These are phyloP conservation scores for Cladobotryum protrusum DNA, from an alignment of 2,329 filamentous ascomycete species.

Conservation along the genomic window DNA sequence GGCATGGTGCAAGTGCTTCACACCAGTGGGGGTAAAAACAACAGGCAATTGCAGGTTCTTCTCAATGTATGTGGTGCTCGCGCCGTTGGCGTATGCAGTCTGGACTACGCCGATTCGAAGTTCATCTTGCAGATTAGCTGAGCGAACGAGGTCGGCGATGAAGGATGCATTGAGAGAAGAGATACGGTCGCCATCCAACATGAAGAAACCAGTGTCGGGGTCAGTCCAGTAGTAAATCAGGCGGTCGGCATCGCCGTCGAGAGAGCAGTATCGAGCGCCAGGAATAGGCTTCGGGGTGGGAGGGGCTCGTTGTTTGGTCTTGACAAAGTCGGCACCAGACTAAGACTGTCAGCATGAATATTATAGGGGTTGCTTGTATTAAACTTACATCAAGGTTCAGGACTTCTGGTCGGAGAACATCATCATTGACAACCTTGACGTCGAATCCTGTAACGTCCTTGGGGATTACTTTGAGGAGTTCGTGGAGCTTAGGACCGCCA, in stretches of 20 bases:
- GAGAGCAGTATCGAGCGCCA: slow-evolving; percentile 76
- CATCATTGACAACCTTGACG: slow-evolving; percentile 85
- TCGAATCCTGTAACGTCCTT: slow-evolving; percentile 64
- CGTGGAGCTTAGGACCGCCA: slow-evolving; percentile 81
- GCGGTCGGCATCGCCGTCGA: slow-evolving; percentile 93
- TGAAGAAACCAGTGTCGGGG: slow-evolving; percentile 74
- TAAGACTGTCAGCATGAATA: slow-evolving; percentile 29
- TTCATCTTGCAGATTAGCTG: slow-evolving; percentile 70
- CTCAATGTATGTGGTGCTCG: slow-evolving; percentile 86
- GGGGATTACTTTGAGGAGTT: slow-evolving; percentile 79
- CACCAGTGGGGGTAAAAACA: slow-evolving; percentile 88
- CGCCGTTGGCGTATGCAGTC: slow-evolving; percentile 95
- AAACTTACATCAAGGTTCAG: slow-evolving; percentile 74
- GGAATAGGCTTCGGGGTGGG: slow-evolving; percentile 70
- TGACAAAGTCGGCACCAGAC: slow-evolving; percentile 95
- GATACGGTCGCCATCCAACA: slow-evolving; percentile 95
- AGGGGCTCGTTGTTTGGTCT: slow-evolving; percentile 90
- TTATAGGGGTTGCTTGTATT: background rate
- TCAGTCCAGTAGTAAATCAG: slow-evolving; percentile 94
- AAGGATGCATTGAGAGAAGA: slow-evolving; percentile 91
- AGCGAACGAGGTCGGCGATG: slow-evolving; percentile 79
- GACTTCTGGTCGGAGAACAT: slow-evolving; percentile 81
- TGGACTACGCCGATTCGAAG: slow-evolving; percentile 92
- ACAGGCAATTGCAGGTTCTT: slow-evolving; percentile 84
- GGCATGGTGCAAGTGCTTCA: slow-evolving; percentile 97